Evolutionary conservation across 148 eudicot species (phyloP).

Genomic region (Silene uniflora): DNA sequence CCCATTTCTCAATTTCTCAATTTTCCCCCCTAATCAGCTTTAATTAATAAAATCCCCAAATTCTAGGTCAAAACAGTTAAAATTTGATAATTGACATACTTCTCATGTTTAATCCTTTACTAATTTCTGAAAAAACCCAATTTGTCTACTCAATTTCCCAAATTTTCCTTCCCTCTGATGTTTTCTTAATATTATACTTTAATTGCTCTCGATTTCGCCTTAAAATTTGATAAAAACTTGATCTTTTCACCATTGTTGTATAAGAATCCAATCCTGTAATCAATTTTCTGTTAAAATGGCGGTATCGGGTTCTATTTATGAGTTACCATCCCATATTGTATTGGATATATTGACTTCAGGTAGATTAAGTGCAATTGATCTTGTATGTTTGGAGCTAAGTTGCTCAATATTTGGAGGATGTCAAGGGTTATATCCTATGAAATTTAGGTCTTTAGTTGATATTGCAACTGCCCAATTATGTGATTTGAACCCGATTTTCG

Average conservation of each 20-base stretch:
- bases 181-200: conserved; percentile 38
- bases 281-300: conserved; percentile 41
- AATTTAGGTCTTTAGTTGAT: conserved; percentile 67
- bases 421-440: conserved; percentile 48
- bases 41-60: neutral
- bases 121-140: conserved; percentile 30
- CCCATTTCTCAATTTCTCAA: conserved; percentile 5
- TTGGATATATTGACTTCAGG: conserved; percentile 72
- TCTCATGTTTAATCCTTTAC: conserved; percentile 58
- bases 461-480: conserved; percentile 75
- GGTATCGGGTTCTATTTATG: conserved; percentile 46
- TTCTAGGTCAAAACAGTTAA: conserved; percentile 8
- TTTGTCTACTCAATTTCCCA: conserved; percentile 44
- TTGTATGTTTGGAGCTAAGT: conserved; percentile 60
- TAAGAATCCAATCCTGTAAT: neutral
- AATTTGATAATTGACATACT: conserved; percentile 21
- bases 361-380: conserved; percentile 64
- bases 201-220: conserved; percentile 63
- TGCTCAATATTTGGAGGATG: conserved; percentile 50
- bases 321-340: conserved; percentile 75
- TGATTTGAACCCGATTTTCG: conserved; percentile 47
- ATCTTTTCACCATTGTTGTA: neutral
- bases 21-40: too few relatives aligned
- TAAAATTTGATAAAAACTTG: conserved; percentile 37
- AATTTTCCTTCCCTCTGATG: conserved; percentile 35